Evolutionary conservation across 73 alveolate species (phyloP).

Genomic region (Uronychia setigera): DNA sequence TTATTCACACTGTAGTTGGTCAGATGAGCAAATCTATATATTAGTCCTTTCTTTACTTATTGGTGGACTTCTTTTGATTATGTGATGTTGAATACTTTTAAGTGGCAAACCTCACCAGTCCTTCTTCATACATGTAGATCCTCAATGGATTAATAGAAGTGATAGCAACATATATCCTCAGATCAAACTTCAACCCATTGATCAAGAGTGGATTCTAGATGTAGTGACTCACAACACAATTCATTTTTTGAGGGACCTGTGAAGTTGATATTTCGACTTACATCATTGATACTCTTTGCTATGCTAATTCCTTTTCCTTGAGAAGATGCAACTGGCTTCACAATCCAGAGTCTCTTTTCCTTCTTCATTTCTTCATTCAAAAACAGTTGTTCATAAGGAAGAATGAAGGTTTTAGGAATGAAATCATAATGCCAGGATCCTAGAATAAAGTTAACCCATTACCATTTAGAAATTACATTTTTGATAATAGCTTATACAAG

Average conservation of each 20-base stretch:
- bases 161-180: constrained; percentile 80
- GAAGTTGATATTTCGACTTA: background rate
- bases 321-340: constrained; percentile 85
- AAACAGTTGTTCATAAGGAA: constrained; percentile 68
- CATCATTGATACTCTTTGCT: constrained; percentile 68
- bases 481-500: constrained; percentile 52
- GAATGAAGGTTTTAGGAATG: constrained; percentile 71
- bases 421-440: constrained; percentile 50
- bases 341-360: constrained; percentile 62
- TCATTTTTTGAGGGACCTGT: constrained; percentile 38
- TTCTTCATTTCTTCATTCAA: constrained; percentile 55
- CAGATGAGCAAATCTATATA: constrained; percentile 32
- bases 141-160: constrained; percentile 83
- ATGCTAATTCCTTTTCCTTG: constrained; percentile 84
- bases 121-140: constrained; percentile 81
- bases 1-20: constrained; percentile 56
- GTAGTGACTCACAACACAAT: constrained; percentile 69
- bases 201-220: constrained; percentile 78
- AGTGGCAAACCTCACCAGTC: constrained; percentile 73
- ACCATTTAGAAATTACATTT: constrained; percentile 73
- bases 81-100: constrained; percentile 20
- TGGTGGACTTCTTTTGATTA: background rate
- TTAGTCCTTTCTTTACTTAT: background rate
- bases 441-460: background rate
- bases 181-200: constrained; percentile 80